phyloP scores from a whole-genome alignment of 768 basidiomycete species.

The Vararia minispora region DNA sequence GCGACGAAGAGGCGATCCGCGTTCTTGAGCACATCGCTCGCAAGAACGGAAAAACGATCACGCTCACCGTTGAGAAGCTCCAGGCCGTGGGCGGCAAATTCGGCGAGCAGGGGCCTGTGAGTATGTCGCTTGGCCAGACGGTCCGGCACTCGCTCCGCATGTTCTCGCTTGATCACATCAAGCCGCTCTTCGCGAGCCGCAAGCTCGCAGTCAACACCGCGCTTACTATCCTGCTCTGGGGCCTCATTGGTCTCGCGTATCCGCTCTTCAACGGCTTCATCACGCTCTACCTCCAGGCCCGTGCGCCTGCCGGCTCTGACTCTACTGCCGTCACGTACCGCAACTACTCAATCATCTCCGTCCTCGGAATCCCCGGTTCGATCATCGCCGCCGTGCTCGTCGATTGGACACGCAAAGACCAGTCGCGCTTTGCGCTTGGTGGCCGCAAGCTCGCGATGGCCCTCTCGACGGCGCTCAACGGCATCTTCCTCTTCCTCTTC shows the following conservation, averaged over 20 bases:
- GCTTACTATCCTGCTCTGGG: slow-evolving; percentile 22
- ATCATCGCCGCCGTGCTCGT: slow-evolving; percentile 34
- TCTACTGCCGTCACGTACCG: slow-evolving; percentile 29
- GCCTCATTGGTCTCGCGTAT: slow-evolving; percentile 41
- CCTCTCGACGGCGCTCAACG: slow-evolving; percentile 31
- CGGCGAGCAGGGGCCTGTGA: slow-evolving; percentile 14
- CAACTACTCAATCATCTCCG: slow-evolving; percentile 38
- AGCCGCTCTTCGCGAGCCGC: slow-evolving; percentile 34
- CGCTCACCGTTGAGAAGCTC: slow-evolving; percentile 35
- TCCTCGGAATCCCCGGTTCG: slow-evolving; percentile 36
- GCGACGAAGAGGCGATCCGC: slow-evolving; percentile 45
- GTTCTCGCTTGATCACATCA: slow-evolving; percentile 35
- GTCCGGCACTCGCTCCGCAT: slow-evolving; percentile 25
- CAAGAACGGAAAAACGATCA: slow-evolving; percentile 33
- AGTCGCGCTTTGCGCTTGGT: slow-evolving; percentile 19
- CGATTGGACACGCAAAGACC: slow-evolving; percentile 19
- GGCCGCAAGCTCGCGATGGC: slow-evolving; percentile 39
- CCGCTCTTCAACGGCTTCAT: slow-evolving; percentile 44
- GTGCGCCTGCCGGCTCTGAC: slow-evolving; percentile 12
- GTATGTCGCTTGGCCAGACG: slow-evolving; percentile 20
- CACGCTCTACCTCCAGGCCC: slow-evolving; percentile 31
- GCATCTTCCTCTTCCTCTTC: slow-evolving; percentile 39
- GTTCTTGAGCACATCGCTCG: slow-evolving; percentile 38
- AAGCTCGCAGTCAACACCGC: slow-evolving; percentile 34
- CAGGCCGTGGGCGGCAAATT: slow-evolving; percentile 17